Evolutionary conservation across 1,139 yeast genomes (phyloP), one percentile per base, ranked within the genome.

Genomic region (Candida labiduridarum): DNA sequence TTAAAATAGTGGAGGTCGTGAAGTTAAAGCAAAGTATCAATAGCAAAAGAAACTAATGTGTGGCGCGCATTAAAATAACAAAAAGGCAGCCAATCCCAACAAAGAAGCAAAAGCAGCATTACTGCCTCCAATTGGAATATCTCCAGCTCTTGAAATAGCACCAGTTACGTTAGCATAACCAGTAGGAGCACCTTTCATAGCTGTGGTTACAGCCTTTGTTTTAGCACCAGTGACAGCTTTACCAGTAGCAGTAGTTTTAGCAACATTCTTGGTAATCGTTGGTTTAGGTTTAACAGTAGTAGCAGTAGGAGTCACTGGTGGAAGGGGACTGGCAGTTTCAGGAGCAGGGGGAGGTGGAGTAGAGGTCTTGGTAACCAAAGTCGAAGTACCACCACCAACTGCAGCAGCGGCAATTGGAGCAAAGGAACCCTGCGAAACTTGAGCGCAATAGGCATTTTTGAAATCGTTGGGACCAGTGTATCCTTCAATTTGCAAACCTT

Each of bases 401-500:
- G 41, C 41, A n/a, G 41, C 41, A 4, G 41, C 41, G 12, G 41
- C 12, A 7, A 38, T 29, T 19, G 30, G 30, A 14, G 10, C 15
- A 25, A 12, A 22, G 3, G 22, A n/a, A 7, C 22, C 41, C 22
- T 22, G 31, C 5, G 44, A 30, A 30, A 38, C 44, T 31, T 41
- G 44, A n/a, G 19, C 31, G 25, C 44, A 41, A 31, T 41, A 41
- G 16, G 44, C 44, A 6, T 41, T 41, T 30, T 41, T 41, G 19
- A 31, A 41, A 19, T 41, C 44, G n/a, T 41, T 30, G 12, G 44
- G 44, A 18, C 44, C 44, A 12, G 44, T 41, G 25, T 41, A 41
- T 7, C 44, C 44, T 31, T 41, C 44, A 19, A 41, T 41, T 19
- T 41, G 44, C 25, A 41, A 41, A 16, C 44, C 44, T 31, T 41